Base-by-base conservation (phyloP, 305 asterid species). In the Solanum hybrid region DNA sequence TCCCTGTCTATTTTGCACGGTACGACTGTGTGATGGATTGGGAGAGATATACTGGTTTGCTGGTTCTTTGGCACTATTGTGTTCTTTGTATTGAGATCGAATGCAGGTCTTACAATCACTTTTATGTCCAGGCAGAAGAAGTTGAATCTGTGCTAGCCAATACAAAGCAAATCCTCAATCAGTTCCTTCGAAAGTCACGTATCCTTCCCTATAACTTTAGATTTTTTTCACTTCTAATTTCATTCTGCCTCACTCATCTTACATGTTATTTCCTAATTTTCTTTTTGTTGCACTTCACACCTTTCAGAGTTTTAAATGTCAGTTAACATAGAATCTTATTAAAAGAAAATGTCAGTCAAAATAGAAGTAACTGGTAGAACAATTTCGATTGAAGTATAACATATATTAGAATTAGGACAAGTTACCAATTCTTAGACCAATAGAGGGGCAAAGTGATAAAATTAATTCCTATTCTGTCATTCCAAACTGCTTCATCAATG, bases 131-230 rank as follows among this genome's bases (percentile, higher is more conserved):
- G 99, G 97, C 87, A 73, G 97, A 95, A 68, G 93, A 95, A 94
- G 98, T 95, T 91, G 99, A 97, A 92, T 98, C 99, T 90, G 97
- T 97, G 89, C 90, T 97, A 90, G 96, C 99, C 87, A 97, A 97
- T 95, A 92, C 97, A 33, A 96, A 95, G 93, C 98, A 97, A 93
- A 97, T 97, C 93, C 96, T 97, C 88, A 95, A 93, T 91, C 99
- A 97, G 91, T 97, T 94, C 92, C 95, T 97, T 88, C 93, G 87
- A 90, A 97, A 97, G 89, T 96, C 98, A 33, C 95, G 99, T 97
- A 97, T 95, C 99, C 98, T 96, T 92, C 76, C 79, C 73, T 79
- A 85, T 90, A 83, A 73, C 75, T 70, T 70, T 15, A 36, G 90
- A 76, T 57, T 4, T 32, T 84, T 57, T 57, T 85, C 10, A 22